Percentiles rank a stretch among this genome's conserved stretches.
phyloP scores from a whole-genome alignment of 257 asterid genomes.

The Scutellaria barbata region DNA sequence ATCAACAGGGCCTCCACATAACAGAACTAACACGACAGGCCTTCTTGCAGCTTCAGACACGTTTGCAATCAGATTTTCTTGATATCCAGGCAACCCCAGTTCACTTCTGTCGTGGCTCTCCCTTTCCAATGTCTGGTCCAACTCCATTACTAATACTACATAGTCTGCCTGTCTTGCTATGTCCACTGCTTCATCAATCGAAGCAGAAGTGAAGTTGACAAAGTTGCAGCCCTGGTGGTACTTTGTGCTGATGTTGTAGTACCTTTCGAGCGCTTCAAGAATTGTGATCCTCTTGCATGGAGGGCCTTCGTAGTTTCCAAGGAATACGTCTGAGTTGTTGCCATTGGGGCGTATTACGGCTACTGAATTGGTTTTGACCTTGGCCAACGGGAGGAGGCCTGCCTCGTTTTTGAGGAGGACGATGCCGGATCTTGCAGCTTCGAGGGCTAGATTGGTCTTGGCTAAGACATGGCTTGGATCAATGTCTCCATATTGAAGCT shows the following conservation, averaged over 20 bases:
- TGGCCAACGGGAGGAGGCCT: conserved; percentile 63
- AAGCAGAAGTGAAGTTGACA: conserved; percentile 49
- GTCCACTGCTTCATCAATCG: conserved; percentile 41
- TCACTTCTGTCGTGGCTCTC: conserved; percentile 55
- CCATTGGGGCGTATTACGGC: conserved; percentile 74
- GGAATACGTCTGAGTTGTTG: conserved; percentile 36
- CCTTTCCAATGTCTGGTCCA: conserved; percentile 61
- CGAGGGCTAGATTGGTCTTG: conserved; percentile 60
- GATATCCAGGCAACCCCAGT: conserved; percentile 63
- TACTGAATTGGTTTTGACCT: conserved; percentile 44
- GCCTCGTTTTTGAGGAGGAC: conserved; percentile 68
- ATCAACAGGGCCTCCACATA: conserved; percentile 76
- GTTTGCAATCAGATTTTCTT: conserved; percentile 44
- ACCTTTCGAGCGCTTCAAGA: conserved; percentile 53
- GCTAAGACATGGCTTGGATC: conserved; percentile 45
- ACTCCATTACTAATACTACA: conserved; percentile 67
- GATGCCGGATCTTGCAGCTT: conserved; percentile 65
- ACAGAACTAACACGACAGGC: conserved; percentile 56
- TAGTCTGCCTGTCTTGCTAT: conserved; percentile 49
- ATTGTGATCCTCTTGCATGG: conserved; percentile 59
- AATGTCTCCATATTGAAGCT: conserved; percentile 51
- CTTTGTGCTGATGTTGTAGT: conserved; percentile 30
- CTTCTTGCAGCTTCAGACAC: conserved; percentile 52
- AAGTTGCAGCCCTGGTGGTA: conserved; percentile 52
- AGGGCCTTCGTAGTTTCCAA: conserved; percentile 70